These are phyloP conservation scores for Suillus spraguei DNA, from an alignment of 768 basidiomycete species.

Conservation along the genomic window DNA sequence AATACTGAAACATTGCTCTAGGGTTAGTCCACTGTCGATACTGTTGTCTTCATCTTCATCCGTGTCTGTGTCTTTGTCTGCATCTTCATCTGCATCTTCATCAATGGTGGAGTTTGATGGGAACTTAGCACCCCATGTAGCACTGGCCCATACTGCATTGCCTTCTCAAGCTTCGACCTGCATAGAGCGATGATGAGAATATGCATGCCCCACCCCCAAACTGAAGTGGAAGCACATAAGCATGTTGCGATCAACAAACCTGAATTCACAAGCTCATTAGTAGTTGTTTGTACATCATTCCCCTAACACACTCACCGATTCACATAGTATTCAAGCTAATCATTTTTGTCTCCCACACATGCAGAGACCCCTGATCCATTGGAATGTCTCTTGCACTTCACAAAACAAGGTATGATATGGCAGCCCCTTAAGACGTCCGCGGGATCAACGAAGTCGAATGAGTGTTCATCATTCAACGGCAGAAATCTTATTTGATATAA, in stretches of 20 bases:
- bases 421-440: neutral
- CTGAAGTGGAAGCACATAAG: conserved; percentile 5
- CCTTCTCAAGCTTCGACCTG: neutral
- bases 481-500: neutral
- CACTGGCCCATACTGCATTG: neutral
- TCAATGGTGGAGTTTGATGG: neutral
- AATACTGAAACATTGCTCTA: neutral
- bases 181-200: neutral
- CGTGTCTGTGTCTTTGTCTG: too few species aligned
- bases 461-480: neutral
- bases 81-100: conserved; percentile 2
- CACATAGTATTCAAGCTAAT: neutral
- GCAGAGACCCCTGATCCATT: neutral
- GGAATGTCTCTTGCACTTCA: neutral
- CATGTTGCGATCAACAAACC: conserved; percentile 5
- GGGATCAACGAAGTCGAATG: conserved; percentile 10
- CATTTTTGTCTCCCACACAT: neutral
- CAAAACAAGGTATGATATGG: neutral
- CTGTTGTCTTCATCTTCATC: too few species aligned
- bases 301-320: neutral
- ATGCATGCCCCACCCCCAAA: conserved; percentile 5
- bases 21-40: too few species aligned
- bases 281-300: neutral
- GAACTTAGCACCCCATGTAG: too few species aligned
- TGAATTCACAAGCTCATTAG: neutral